Base-by-base conservation (phyloP, 2,329 filamentous ascomycete species). In the Lachnellula suecica region DNA sequence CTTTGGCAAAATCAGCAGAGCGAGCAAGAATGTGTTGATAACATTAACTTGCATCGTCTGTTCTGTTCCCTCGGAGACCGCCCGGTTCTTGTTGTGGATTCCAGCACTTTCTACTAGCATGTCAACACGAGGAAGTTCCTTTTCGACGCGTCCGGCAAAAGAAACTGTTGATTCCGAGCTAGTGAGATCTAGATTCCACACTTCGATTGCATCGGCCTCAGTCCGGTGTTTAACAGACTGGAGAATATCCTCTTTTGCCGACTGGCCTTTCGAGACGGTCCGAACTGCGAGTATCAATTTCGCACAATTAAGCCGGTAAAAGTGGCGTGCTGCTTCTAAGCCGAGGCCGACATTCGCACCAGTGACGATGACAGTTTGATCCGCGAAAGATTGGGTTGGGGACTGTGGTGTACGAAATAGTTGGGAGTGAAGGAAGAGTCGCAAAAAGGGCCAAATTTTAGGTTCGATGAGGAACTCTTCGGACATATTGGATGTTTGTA, bases 271-370 rank as follows among this genome's bases (percentile, higher is more conserved):
- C 4, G 66, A 59, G 0, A 70, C 23, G 5, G 60, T 64, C 4
- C 72, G 68, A 2, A 70, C 66, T 9, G 66, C 72, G 55, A 74
- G 63, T 49, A 74, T 72, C 17, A 74, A 53, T 19, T 63, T 66
- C 3, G 56, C 58, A 0, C 64, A 59, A 1, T 64, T 65, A 0
- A 72, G 66, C 0, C 60, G 59, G 2, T 65, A 58, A 9, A 71
- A 62, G 11, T 72, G 66, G 2, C 62, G 63, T 19, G 68, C 63
- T 0, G 73, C 65, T 49, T 74, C 72, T 0, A 69, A 58, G 0
- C 73, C 72, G 1, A 76, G 61, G 3, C 73, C 73, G 0, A 61
- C 63, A 49, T 76, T 76, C 10, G 70, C 64, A 1, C 73, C 73
- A 0, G 72, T 74, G 1, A 75, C 62, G 5, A 75, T 68, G 41